Evolutionary conservation across 768 basidiomycete genomes (phyloP).

Genomic region (Coprinopsis marcescibilis): DNA sequence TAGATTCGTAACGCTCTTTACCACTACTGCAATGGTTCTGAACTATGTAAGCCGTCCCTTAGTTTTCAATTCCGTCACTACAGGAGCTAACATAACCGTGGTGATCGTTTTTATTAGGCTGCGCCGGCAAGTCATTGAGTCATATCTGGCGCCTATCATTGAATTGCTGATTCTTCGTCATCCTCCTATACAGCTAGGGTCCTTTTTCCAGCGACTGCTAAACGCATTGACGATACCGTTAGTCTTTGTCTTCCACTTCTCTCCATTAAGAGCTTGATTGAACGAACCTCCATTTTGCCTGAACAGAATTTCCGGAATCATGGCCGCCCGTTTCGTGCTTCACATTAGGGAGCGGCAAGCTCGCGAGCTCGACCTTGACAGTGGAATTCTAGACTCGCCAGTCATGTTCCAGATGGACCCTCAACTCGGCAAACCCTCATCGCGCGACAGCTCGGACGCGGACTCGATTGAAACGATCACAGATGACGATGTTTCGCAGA

Average conservation of each 20-base stretch:
- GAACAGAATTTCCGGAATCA: conserved; percentile 8
- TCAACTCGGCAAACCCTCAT: too few species aligned
- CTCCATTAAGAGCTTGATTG: not conserved
- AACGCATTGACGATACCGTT: conserved; percentile 10
- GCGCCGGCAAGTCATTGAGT: conserved; percentile 3
- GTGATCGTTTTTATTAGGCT: not conserved
- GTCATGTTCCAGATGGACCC: too few species aligned
- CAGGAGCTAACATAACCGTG: too few species aligned
- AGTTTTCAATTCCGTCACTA: not conserved
- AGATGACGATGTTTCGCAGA: too few species aligned
- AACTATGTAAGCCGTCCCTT: conserved; percentile 4
- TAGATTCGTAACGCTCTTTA: conserved; percentile 8
- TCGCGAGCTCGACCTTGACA: not conserved
- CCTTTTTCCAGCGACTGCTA: conserved; percentile 7
- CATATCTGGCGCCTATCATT: not conserved
- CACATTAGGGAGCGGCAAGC: conserved; percentile 9
- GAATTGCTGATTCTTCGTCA: not conserved
- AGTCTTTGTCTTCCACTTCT: not conserved
- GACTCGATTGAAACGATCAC: too few species aligned
- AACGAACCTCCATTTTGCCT: not conserved
- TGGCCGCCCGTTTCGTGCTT: conserved; percentile 8
- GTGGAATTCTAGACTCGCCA: too few species aligned
- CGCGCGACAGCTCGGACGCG: too few species aligned
- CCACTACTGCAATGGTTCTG: conserved; percentile 8
- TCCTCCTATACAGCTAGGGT: not conserved